A percentile compares a stretch with the other conserved stretches of the same genome.
phyloP scores from a whole-genome alignment of 2,329 filamentous ascomycete genomes.

The Ciborinia camelliae region DNA sequence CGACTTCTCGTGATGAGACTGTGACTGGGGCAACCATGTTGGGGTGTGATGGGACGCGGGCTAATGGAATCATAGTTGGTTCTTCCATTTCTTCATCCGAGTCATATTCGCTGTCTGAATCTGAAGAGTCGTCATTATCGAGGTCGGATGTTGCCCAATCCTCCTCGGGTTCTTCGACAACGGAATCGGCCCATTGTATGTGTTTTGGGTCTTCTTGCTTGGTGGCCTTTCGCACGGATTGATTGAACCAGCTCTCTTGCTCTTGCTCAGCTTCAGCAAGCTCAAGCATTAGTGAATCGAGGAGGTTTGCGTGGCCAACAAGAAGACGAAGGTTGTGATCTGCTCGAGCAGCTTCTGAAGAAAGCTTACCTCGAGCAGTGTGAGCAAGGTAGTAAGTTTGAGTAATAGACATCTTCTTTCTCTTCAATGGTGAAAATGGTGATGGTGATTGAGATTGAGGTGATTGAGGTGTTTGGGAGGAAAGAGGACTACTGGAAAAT shows the following conservation, averaged over 20 bases:
- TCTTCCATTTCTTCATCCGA: conserved; percentile 60
- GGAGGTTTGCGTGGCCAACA: conserved; percentile 96
- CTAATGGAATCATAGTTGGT: conserved; percentile 47
- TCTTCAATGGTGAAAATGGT: conserved; percentile 39
- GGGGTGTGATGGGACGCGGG: conserved; percentile 46
- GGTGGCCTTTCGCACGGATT: conserved; percentile 76
- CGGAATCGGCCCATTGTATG: conserved; percentile 82
- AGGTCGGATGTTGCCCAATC: conserved; percentile 67
- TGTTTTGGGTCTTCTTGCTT: conserved; percentile 57
- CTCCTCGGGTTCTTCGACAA: conserved; percentile 70
- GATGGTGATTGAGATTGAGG: conserved; percentile 19
- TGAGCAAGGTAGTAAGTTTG: conserved; percentile 98
- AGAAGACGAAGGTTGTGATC: conserved; percentile 95
- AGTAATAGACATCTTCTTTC: conserved; percentile 94
- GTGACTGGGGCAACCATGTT: conserved; percentile 31
- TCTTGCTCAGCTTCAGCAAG: conserved; percentile 92
- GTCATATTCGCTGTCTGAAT: conserved; percentile 49
- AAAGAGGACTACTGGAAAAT: conserved; percentile 28
- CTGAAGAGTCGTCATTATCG: conserved; percentile 49
- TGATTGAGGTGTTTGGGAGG: conserved; percentile 19
- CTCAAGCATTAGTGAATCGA: conserved; percentile 89
- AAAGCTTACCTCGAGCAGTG: conserved; percentile 94
- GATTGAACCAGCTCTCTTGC: conserved; percentile 98
- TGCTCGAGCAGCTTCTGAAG: conserved; percentile 79
- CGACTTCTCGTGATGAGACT: conserved; percentile 8